These are phyloP conservation scores for Penicillium sp. DNA, from an alignment of 2,329 filamentous ascomycete species.

Conservation along the genomic window DNA sequence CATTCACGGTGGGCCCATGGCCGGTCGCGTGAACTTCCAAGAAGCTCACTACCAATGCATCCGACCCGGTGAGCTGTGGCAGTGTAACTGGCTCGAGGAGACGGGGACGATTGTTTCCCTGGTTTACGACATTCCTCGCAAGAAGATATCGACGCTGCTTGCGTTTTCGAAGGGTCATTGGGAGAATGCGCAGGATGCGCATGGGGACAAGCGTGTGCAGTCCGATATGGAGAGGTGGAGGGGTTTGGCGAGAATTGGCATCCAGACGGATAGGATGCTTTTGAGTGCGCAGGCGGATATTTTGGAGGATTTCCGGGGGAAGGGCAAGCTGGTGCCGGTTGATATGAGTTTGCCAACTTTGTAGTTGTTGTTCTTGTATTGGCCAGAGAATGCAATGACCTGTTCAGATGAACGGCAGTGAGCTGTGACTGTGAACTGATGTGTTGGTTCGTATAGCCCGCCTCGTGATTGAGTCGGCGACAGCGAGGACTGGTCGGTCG, in stretches of 20 bases:
- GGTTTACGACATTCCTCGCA: slow-evolving; percentile 56
- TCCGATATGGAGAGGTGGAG: slow-evolving; percentile 55
- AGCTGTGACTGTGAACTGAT: not conserved
- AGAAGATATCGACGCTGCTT: slow-evolving; percentile 55
- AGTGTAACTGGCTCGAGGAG: slow-evolving; percentile 63
- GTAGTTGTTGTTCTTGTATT: slow-evolving; percentile 11
- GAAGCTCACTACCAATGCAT: slow-evolving; percentile 59
- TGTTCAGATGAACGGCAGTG: not conserved
- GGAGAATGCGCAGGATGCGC: slow-evolving; percentile 52
- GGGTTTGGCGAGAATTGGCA: slow-evolving; percentile 54
- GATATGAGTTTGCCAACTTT: slow-evolving; percentile 40
- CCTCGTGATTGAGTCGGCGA: not conserved
- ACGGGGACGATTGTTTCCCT: slow-evolving; percentile 59
- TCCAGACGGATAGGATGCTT: slow-evolving; percentile 53
- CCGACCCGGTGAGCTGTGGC: slow-evolving; percentile 59
- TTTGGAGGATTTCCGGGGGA: slow-evolving; percentile 52
- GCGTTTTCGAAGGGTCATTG: slow-evolving; percentile 60
- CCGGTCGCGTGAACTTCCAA: slow-evolving; percentile 56
- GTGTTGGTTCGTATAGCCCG: not conserved
- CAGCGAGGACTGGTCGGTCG: not conserved
- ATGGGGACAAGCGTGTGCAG: slow-evolving; percentile 57
- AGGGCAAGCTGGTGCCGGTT: slow-evolving; percentile 51
- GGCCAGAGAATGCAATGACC: not conserved
- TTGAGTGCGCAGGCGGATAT: slow-evolving; percentile 58
- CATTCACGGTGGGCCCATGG: slow-evolving; percentile 63